Percentiles rank a stretch among this genome's conserved stretches.
phyloP scores from a whole-genome alignment of 352 stramenopile genomes.

The Achlya hypogyna region DNA sequence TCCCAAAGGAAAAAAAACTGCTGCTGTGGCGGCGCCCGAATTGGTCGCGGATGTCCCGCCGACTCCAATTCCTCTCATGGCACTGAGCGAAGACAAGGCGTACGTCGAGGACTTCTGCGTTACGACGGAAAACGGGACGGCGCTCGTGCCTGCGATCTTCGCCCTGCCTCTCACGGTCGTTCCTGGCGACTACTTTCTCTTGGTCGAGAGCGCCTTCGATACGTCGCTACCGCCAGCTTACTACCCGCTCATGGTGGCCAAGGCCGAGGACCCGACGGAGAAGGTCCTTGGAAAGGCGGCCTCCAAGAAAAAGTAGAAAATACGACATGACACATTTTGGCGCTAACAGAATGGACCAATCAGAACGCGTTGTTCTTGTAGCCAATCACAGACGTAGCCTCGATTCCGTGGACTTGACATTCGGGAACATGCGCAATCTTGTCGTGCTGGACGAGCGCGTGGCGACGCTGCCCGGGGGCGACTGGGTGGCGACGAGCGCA shows the following conservation, averaged over 20 bases:
- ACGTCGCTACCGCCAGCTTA: conserved; percentile 10
- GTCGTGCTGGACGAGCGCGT: background rate
- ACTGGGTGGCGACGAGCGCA: background rate
- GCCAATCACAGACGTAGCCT: background rate
- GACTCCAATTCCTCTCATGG: background rate
- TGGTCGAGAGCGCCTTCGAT: conserved; percentile 9
- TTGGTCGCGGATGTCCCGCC: background rate
- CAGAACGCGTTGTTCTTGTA: background rate
- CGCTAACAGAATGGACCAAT: background rate
- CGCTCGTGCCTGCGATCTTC: background rate
- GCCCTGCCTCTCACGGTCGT: background rate
- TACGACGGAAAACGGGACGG: background rate
- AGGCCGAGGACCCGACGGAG: background rate
- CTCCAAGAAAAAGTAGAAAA: conserved; percentile 16
- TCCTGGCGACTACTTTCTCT: conserved; percentile 10
- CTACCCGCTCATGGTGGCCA: background rate
- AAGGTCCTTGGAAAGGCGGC: background rate
- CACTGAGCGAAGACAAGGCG: conserved; percentile 1
- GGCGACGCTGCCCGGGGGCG: background rate
- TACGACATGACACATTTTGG: too few species aligned
- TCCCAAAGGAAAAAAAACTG: background rate
- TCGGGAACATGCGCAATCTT: background rate
- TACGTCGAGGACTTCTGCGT: background rate
- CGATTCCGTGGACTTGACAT: background rate
- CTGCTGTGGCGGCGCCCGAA: background rate